Percentiles rank a stretch among this genome's conserved stretches.
These are phyloP conservation scores for Leptodontidium sp. DNA, from an alignment of 2,329 filamentous ascomycete genomes.

Conservation along the genomic window DNA sequence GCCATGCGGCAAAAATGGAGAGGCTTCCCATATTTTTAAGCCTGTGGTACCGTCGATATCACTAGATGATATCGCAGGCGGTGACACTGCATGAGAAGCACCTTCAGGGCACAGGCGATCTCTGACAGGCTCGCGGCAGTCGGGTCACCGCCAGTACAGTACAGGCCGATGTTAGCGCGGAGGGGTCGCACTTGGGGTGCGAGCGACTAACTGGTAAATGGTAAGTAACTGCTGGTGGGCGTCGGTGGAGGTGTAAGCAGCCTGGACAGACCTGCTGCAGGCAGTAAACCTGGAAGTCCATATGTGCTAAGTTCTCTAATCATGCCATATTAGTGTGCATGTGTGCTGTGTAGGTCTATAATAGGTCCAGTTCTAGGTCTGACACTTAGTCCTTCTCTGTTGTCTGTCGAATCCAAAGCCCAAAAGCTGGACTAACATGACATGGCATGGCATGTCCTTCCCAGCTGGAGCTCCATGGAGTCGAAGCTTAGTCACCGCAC, in stretches of 20 bases:
- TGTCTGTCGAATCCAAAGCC: not conserved
- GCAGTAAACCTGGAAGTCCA: not conserved
- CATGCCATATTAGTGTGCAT: too few species aligned
- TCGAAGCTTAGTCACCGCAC: constrained; percentile 7
- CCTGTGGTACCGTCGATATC: constrained; percentile 7
- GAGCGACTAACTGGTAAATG: not conserved
- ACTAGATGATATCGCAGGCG: constrained; percentile 18
- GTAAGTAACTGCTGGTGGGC: too few species aligned
- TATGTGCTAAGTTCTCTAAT: not conserved
- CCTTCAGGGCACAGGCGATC: constrained; percentile 10
- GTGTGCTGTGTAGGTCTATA: not conserved
- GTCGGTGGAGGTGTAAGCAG: too few species aligned
- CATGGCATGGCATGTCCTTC: not conserved
- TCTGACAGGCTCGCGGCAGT: constrained; percentile 32
- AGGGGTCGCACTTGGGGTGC: not conserved
- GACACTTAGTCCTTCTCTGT: not conserved
- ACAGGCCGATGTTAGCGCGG: constrained; percentile 8
- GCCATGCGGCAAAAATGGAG: constrained; percentile 28
- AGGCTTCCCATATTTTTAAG: not conserved
- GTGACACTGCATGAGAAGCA: constrained; percentile 19
- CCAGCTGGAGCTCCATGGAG: not conserved
- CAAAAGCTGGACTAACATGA: not conserved
- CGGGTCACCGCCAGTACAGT: constrained; percentile 18
- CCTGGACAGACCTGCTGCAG: not conserved
- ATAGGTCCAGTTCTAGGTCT: not conserved